Evolutionary conservation across 768 basidiomycete genomes (phyloP), one percentile per base, ranked within the genome.

Genomic region (Scleroderma bovista): DNA sequence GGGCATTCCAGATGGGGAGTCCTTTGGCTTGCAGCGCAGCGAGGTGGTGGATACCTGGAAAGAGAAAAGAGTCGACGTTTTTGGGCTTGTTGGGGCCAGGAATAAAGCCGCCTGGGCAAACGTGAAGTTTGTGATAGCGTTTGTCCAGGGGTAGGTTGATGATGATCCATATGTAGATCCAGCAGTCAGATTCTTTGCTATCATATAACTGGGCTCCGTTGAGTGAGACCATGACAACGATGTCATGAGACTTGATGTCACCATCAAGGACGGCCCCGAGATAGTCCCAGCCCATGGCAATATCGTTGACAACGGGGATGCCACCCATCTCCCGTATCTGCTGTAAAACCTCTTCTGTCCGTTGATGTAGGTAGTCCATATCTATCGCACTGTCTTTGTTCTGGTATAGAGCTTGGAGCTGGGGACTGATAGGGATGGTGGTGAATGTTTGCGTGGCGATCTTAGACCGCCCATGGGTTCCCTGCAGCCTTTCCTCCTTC

Each of bases 351-450:
- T 48, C 33, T 6, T 52, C 17, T 0, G 47, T 57, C 4, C 44
- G n/a, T 38, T 51, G 7, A n/a, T 50, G 42, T 2, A 65, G 57
- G 47, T 74, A 72, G 0, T 36, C 22, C 59, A 73, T 60, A 1
- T 56, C 48, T 1, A 43, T 22, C 0, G 73, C 64, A 13, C 62
- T 51, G 1, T 55, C 48, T 0, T 36, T 49, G 13, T 49, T 58
- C 0, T 64, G 50, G 15, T 67, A 59, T 1, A 70, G 53, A 0
- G 75, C 72, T 44, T 77, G 75, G 0, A 77, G 47, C 44, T 75
- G 73, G 1, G 72, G 75, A 3, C 73, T 73, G 15, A 76, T 38
- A 0, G 65, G 72, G 20, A 77, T 67, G 0, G 74, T 77, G 6
- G 48, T 49, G 26, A 70, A 69, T 13, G 68, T 58, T 15, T 69